Percentiles rank a stretch among this genome's conserved stretches.
phyloP scores from a whole-genome alignment of 2,329 filamentous ascomycete species.

The Metarhizium rileyi region DNA sequence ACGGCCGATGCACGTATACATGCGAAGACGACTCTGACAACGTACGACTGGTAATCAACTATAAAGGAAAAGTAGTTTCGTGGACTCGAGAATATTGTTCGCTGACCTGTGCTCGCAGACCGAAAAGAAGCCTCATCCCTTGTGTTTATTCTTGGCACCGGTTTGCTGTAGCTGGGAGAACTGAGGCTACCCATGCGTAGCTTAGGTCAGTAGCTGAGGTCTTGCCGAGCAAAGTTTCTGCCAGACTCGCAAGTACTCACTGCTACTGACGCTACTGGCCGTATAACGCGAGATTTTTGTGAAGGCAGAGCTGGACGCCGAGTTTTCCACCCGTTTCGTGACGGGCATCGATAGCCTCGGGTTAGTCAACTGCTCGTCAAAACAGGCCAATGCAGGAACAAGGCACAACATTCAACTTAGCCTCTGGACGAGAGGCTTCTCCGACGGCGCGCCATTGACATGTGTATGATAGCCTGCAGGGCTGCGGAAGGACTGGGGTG shows the following conservation, averaged over 20 bases:
- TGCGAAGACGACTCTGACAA: too few species aligned
- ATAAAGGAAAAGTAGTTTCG: too few species aligned
- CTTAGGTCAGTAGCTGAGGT: too few species aligned
- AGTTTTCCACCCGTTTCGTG: conserved; percentile 20
- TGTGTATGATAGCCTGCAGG: neutral
- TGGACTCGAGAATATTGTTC: too few species aligned
- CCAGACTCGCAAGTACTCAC: neutral
- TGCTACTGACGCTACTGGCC: neutral
- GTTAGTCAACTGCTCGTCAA: conserved; percentile 1
- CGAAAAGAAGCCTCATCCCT: too few species aligned
- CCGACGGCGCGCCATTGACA: neutral
- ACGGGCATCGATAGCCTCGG: conserved; percentile 12
- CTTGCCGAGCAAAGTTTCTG: too few species aligned
- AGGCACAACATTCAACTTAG: conserved; percentile 15
- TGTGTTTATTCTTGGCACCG: too few species aligned
- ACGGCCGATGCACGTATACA: too few species aligned
- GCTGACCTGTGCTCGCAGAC: too few species aligned
- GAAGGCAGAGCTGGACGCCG: conserved; percentile 9
- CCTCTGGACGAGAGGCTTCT: conserved; percentile 12
- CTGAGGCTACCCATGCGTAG: too few species aligned
- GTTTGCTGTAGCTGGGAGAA: too few species aligned
- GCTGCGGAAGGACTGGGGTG: neutral
- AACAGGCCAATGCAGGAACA: conserved; percentile 22
- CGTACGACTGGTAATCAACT: too few species aligned
- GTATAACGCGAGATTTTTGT: neutral